Percentiles rank a stretch among this genome's conserved stretches.
phyloP scores from a whole-genome alignment of 306 rosid species.

The Vigna reflexopilosa region DNA sequence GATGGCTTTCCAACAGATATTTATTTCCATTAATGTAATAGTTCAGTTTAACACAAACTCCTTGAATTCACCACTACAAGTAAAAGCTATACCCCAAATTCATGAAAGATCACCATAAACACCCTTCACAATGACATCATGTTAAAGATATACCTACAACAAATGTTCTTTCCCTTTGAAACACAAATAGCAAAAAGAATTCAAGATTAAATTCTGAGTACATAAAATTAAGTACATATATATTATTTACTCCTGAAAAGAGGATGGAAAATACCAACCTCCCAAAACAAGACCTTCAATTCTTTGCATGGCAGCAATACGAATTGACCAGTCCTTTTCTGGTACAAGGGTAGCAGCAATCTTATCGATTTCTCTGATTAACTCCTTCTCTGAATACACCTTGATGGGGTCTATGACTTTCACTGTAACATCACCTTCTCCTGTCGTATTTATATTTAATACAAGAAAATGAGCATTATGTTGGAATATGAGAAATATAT shows the following conservation, averaged over 20 bases:
- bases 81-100: constrained; percentile 39
- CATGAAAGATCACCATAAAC: constrained; percentile 32
- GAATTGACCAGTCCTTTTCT: constrained; percentile 96
- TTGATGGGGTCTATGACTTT: constrained; percentile 78
- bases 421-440: constrained; percentile 69
- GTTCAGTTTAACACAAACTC: constrained; percentile 31
- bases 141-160: constrained; percentile 37
- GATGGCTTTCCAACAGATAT: background rate
- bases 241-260: constrained; percentile 28
- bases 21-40: constrained; percentile 21
- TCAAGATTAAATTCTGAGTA: constrained; percentile 33
- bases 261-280: constrained; percentile 63
- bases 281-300: constrained; percentile 92
- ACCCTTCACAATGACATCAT: constrained; percentile 37
- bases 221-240: constrained; percentile 33
- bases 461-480: constrained; percentile 34
- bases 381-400: constrained; percentile 96
- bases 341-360: constrained; percentile 92
- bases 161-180: constrained; percentile 34
- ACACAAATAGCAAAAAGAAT: constrained; percentile 18
- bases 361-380: constrained; percentile 90
- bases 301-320: constrained; percentile 96
- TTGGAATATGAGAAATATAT: constrained; percentile 9
- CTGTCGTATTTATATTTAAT: constrained; percentile 59
- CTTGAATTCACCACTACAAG: constrained; percentile 26